Conservation (phyloP, 2,329 filamentous ascomycete species). For the Colletotrichum nymphaeae region DNA sequence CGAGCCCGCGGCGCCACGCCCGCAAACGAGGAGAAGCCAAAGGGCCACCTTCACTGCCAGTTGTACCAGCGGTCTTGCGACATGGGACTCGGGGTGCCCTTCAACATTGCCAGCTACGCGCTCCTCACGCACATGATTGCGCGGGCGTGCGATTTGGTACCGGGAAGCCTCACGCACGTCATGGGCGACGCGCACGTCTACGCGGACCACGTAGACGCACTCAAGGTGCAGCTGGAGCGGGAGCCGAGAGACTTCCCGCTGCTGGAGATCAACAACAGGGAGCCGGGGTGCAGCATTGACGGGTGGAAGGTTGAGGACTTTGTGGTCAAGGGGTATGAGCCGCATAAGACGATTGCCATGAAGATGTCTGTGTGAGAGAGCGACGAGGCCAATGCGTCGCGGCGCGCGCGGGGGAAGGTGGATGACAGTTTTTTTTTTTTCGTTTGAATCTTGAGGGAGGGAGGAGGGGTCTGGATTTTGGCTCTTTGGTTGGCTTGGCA, state of each 20-base stretch:
- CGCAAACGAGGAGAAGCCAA: slow-evolving; percentile 45
- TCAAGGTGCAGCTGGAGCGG: slow-evolving; percentile 82
- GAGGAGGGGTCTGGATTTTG: slow-evolving; percentile 3
- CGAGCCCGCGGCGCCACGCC: slow-evolving; percentile 42
- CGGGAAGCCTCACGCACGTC: slow-evolving; percentile 90
- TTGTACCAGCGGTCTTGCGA: slow-evolving; percentile 96
- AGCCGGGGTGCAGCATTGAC: slow-evolving; percentile 81
- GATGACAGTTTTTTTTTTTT: background rate
- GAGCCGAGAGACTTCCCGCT: slow-evolving; percentile 86
- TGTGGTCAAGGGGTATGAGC: slow-evolving; percentile 86
- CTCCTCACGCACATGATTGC: slow-evolving; percentile 96
- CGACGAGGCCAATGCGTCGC: slow-evolving; percentile 5
- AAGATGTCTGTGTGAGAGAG: slow-evolving; percentile 88
- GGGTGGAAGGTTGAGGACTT: slow-evolving; percentile 93
- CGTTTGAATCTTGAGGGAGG: background rate
- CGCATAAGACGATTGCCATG: slow-evolving; percentile 94
- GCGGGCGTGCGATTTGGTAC: slow-evolving; percentile 83
- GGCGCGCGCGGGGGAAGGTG: background rate
- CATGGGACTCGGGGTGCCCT: slow-evolving; percentile 96
- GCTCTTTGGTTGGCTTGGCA: background rate
- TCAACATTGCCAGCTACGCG: slow-evolving; percentile 97
- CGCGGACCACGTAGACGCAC: slow-evolving; percentile 88
- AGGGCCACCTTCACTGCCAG: slow-evolving; percentile 84
- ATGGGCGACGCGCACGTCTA: slow-evolving; percentile 99
- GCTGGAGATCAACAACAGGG: slow-evolving; percentile 75